These are phyloP conservation scores for Dactylella cylindrospora DNA, from an alignment of 2,329 filamentous ascomycete species.

Conservation along the genomic window DNA sequence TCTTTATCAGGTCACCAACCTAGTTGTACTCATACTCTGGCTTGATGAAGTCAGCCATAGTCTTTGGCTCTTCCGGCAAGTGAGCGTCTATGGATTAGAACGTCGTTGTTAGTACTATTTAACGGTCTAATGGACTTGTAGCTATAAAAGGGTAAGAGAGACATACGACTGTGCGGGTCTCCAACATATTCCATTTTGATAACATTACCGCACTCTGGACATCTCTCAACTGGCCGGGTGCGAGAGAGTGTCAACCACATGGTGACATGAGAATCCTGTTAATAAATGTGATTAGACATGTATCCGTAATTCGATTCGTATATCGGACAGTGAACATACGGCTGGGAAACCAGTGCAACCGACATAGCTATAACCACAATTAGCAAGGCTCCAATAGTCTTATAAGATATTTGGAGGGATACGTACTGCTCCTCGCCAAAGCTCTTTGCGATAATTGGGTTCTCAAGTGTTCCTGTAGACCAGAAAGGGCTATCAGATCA, in stretches of 20 bases:
- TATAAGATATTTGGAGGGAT: slow-evolving; percentile 29
- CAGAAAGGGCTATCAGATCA: not conserved
- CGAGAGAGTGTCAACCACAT: slow-evolving; percentile 89
- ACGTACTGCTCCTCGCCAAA: slow-evolving; percentile 94
- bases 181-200: slow-evolving; percentile 99
- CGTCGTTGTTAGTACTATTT: slow-evolving; percentile 28
- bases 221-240: slow-evolving; percentile 88
- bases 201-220: slow-evolving; percentile 92
- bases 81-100: slow-evolving; percentile 54
- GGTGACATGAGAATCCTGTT: slow-evolving; percentile 76
- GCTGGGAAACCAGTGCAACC: slow-evolving; percentile 93
- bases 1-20: too few relatives aligned
- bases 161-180: slow-evolving; percentile 70
- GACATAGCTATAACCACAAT: slow-evolving; percentile 45
- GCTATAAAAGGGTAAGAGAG: too few relatives aligned
- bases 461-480: slow-evolving; percentile 72
- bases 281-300: not conserved
- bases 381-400: not conserved
- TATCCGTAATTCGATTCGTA: not conserved
- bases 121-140: too few relatives aligned
- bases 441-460: slow-evolving; percentile 88
- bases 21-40: slow-evolving; percentile 79
- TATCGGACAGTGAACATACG: slow-evolving; percentile 31
- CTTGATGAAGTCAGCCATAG: slow-evolving; percentile 92
- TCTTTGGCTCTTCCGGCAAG: slow-evolving; percentile 76